Base-by-base conservation (phyloP, 768 basidiomycete species). In the Hemileccinum impolitum region DNA sequence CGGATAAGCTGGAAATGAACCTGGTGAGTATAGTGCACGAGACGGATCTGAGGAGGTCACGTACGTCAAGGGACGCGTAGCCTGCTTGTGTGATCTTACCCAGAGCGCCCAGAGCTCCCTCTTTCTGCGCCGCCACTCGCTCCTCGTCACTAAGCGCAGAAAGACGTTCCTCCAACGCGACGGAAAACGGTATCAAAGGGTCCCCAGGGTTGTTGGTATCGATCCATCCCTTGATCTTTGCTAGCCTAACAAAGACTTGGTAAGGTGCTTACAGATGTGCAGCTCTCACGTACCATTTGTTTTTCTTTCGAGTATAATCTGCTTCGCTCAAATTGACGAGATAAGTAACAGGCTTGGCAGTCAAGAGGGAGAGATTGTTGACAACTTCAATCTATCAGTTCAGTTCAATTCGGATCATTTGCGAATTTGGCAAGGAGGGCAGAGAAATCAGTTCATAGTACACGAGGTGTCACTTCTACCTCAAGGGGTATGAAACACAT, bases 221-320 rank as follows among this genome's bases (percentile, higher is more conserved):
- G 62, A 99, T 95, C 96, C 96, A 99, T 25, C 72, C 88, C 68
- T 97, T 97, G 77, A 98, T 98, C 75, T 95, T 96, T 17, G 94
- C 80, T 28, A 98, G 72, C 90, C 88, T 90, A 48, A n/a, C 7
- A 17, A n/a, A 17, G 19, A 21, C 25, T 48, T 14, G 14, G 47
- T 40, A 37, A 39, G 39, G 23, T 9, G 15, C 3, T 4, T 23
- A 19, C 35, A 40, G 31, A 17, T 41, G 3, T 5, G 23, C 26
- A 13, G 18, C 14, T 38, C 15, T 17, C 17, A 31, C 36, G 37
- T 50, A 87, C 94, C 96, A 98, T 77, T 97, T 98, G 76, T 97
- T 98, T 83, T 97, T 98, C 72, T 97, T 98, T 55, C 96, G 85
- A 51, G 90, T 72, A 61, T 90, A 99, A 67, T 99, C 96, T 56